A percentile compares a stretch with the other conserved stretches of the same genome.
phyloP scores from a whole-genome alignment of 257 asterid genomes.

The Nicotiana noctiflora region DNA sequence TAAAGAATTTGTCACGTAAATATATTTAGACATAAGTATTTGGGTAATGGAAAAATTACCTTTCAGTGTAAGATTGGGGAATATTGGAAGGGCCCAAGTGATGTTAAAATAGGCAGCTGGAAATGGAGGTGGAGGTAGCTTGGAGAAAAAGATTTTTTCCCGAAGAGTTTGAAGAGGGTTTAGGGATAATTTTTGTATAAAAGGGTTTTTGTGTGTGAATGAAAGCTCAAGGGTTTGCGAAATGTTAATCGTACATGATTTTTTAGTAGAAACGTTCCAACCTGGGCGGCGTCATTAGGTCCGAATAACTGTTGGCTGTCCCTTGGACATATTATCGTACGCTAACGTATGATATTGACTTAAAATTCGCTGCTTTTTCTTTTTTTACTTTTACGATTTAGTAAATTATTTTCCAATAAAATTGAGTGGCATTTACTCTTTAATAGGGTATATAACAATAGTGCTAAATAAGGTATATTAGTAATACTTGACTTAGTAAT shows the following conservation, averaged over 20 bases:
- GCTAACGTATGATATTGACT: neutral
- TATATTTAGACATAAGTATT: neutral
- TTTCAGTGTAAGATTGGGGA: neutral
- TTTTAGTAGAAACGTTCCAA: neutral
- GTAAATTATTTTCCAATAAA: neutral
- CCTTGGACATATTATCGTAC: neutral
- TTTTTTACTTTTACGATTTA: neutral
- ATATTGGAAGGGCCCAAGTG: neutral
- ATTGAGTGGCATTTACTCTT: too few relatives aligned
- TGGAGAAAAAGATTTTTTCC: constrained; percentile 9
- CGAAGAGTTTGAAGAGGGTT: neutral
- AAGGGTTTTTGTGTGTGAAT: neutral
- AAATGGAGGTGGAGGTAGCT: neutral
- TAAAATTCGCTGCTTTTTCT: neutral
- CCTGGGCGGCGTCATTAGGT: neutral
- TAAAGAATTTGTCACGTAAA: too few relatives aligned
- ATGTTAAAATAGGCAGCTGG: neutral
- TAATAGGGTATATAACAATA: too few relatives aligned
- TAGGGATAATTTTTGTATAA: neutral
- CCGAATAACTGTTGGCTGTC: neutral
- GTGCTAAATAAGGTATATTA: too few relatives aligned
- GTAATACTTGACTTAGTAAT: too few relatives aligned
- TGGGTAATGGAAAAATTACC: neutral
- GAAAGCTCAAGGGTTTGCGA: constrained; percentile 2
- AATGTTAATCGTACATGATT: neutral